Evolutionary conservation across 164 flowering plant genomes (phyloP), one percentile per base, ranked within the genome.

Genomic region (Aristolochia contorta): DNA sequence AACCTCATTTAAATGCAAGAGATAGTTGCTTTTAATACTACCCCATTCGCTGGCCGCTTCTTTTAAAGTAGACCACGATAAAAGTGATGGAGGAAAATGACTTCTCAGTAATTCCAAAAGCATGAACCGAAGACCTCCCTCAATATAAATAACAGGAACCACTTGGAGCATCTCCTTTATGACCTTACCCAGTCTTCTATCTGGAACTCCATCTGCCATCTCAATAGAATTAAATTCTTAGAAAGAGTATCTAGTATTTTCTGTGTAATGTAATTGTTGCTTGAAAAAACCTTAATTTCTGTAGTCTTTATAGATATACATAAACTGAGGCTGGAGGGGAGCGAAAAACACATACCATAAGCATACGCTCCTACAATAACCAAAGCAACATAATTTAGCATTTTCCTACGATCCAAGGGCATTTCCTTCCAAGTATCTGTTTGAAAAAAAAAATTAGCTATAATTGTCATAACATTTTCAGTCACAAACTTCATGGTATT

Each of bases 401-500:
- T 57, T 47, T 64, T 61, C 58, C 62, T 61, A 20, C 69, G 70
- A 53, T 72, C 71, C 21, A 41, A 67, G 13, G 70, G 69, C 59
- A 60, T 64, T 43, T 68, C 75, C 69, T 67, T 72, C 68, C 68
- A 60, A 20, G 75, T 67, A 53, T 64, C 71, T 72, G 69, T 49
- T 50, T 20, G 20, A 18, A 30, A 72, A 37, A 60, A n/a, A n/a
- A n/a, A n/a, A n/a, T n/a, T n/a, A n/a, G n/a, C n/a, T n/a, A n/a
- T n/a, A n/a, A n/a, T n/a, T n/a, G n/a, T n/a, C n/a, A n/a, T n/a
- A n/a, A n/a, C n/a, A n/a, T n/a, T n/a, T n/a, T n/a, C n/a, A n/a
- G n/a, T n/a, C n/a, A n/a, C n/a, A n/a, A n/a, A n/a, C n/a, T n/a
- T n/a, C n/a, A n/a, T n/a, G n/a, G n/a, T n/a, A n/a, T n/a, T n/a